phyloP scores from a whole-genome alignment of 2,329 filamentous ascomycete species.

The Clonostachys sp. region DNA sequence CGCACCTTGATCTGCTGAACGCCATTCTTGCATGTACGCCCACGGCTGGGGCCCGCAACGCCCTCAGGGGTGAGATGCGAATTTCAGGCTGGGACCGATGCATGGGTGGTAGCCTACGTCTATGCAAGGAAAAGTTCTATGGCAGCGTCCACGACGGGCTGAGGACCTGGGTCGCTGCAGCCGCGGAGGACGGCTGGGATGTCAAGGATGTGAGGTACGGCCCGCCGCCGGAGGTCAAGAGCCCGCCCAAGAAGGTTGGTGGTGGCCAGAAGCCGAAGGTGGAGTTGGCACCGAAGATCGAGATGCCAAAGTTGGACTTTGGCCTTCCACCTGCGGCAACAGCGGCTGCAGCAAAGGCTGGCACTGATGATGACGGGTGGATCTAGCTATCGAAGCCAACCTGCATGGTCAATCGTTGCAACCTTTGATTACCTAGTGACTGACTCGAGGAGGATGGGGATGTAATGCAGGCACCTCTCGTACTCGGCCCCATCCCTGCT shows the following conservation, averaged over 20 bases:
- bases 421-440: background rate
- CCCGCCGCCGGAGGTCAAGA: slow-evolving; percentile 31
- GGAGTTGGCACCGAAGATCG: slow-evolving; percentile 55
- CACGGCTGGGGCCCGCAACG: slow-evolving; percentile 65
- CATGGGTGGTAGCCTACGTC: slow-evolving; percentile 77
- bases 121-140: slow-evolving; percentile 98
- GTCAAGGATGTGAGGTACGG: slow-evolving; percentile 76
- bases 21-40: slow-evolving; percentile 81
- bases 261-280: slow-evolving; percentile 42
- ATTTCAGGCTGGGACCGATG: slow-evolving; percentile 89
- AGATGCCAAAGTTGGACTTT: slow-evolving; percentile 54
- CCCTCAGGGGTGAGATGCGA: slow-evolving; percentile 69
- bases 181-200: slow-evolving; percentile 83
- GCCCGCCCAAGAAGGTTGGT: slow-evolving; percentile 21
- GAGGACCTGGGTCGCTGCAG: slow-evolving; percentile 85
- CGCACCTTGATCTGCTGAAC: slow-evolving; percentile 89
- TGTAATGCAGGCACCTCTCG: background rate
- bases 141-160: slow-evolving; percentile 85
- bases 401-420: background rate
- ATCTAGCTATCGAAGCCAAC: background rate
- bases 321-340: slow-evolving; percentile 21
- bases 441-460: background rate
- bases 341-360: background rate
- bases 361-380: background rate
- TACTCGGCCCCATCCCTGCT: background rate